phyloP scores from a whole-genome alignment of 1,284 basidiomycete genomes.

The Pseudomicrostroma phylloplanum region DNA sequence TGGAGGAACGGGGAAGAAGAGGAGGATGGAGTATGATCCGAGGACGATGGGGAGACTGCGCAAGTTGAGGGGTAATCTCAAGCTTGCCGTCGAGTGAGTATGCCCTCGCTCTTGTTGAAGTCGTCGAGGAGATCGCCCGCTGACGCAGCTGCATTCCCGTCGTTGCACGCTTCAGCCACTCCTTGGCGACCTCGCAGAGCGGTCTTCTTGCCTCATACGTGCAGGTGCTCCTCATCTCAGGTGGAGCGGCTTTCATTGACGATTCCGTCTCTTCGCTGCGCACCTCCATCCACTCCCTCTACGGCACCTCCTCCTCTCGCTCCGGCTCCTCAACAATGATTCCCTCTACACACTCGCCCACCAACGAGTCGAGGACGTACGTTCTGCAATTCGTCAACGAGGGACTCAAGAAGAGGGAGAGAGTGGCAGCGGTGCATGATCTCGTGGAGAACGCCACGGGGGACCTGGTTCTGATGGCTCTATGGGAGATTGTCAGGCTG shows the following conservation, averaged over 20 bases:
- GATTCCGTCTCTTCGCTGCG: conserved; percentile 6
- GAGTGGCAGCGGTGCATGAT: conserved; percentile 40
- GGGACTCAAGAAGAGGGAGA: conserved; percentile 9
- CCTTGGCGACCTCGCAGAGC: conserved; percentile 38
- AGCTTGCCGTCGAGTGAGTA: conserved; percentile 35
- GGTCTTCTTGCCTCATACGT: conserved; percentile 37
- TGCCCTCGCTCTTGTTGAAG: not conserved
- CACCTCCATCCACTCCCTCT: not conserved
- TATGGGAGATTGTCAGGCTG: conserved; percentile 34
- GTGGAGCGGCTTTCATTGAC: conserved; percentile 27
- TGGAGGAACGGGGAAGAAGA: conserved; percentile 6
- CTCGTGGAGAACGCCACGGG: conserved; percentile 40
- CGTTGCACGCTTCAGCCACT: conserved; percentile 16
- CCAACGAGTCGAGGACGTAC: conserved; percentile 20
- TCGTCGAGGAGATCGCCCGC: not conserved
- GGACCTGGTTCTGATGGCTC: conserved; percentile 42
- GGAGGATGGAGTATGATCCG: conserved; percentile 23
- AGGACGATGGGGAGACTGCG: conserved; percentile 29
- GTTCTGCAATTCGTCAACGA: conserved; percentile 35
- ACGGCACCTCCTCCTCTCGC: not conserved
- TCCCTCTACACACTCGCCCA: conserved; percentile 17
- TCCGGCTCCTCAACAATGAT: not conserved
- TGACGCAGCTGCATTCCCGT: not conserved
- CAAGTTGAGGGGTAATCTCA: conserved; percentile 43
- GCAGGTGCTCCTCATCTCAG: conserved; percentile 44